Conservation (phyloP, 73 alveolate species). For the Stentor coeruleus region DNA sequence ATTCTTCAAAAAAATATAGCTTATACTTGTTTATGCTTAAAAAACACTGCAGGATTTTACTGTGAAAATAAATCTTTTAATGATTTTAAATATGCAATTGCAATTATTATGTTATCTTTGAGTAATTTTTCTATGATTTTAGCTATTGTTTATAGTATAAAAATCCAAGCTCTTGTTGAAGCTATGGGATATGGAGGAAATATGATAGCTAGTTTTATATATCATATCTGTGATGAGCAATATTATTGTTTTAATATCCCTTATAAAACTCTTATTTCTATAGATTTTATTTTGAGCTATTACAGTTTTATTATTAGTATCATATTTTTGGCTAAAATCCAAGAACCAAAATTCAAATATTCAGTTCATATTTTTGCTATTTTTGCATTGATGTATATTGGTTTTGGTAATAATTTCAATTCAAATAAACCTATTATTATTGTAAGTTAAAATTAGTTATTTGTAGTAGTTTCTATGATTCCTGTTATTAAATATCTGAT, state of each 20-base stretch:
- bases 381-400: neutral
- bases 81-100: neutral
- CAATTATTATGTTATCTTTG: neutral
- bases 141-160: neutral
- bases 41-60: slow-evolving; percentile 20
- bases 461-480: neutral
- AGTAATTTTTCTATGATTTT: neutral
- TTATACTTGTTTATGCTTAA: neutral
- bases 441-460: neutral
- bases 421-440: neutral
- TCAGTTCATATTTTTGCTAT: neutral
- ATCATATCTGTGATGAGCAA: slow-evolving; percentile 16
- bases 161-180: neutral
- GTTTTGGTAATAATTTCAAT: neutral
- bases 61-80: neutral
- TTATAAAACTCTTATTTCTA: neutral
- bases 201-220: slow-evolving; percentile 14
- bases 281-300: slow-evolving; percentile 9
- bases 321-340: neutral
- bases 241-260: neutral
- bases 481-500: neutral
- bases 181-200: neutral
- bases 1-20: neutral
- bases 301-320: neutral
- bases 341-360: neutral